Conservation (phyloP, 2,329 filamentous ascomycete genomes). For the Sporothrix pallida region DNA sequence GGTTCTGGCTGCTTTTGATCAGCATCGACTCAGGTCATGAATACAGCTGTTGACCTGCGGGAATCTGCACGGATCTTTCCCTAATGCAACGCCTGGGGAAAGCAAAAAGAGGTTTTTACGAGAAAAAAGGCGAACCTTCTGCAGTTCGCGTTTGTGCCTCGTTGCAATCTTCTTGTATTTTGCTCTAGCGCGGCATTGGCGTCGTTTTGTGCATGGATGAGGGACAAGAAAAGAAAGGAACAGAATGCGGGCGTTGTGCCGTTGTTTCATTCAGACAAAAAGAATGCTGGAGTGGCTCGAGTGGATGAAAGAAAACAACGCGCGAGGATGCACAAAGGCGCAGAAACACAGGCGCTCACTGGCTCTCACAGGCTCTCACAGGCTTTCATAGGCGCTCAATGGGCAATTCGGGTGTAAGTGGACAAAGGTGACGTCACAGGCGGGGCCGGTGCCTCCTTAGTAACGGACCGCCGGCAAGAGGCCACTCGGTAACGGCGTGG, state of each 20-base stretch:
- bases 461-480: slow-evolving; percentile 22
- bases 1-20: not conserved
- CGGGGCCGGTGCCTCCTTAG: slow-evolving; percentile 15
- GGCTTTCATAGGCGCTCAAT: not conserved
- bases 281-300: not conserved
- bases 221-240: not conserved
- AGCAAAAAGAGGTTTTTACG: not conserved
- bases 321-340: not conserved
- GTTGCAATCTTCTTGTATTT: not conserved
- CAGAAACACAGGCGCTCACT: too few species aligned
- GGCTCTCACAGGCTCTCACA: too few species aligned
- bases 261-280: too few species aligned
- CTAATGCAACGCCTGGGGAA: not conserved
- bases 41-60: not conserved
- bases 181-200: slow-evolving; percentile 18
- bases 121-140: slow-evolving; percentile 11
- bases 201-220: not conserved
- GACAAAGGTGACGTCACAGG: slow-evolving; percentile 22
- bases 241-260: not conserved
- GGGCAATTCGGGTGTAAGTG: slow-evolving; percentile 21
- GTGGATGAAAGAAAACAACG: not conserved
- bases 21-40: not conserved
- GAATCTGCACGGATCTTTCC: not conserved
- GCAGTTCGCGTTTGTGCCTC: not conserved
- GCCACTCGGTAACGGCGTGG: slow-evolving; percentile 22